A percentile compares a stretch with the other conserved stretches of the same genome.
Conservation (phyloP, 2,329 filamentous ascomycete species). For the Daldinia eschscholtzii region DNA sequence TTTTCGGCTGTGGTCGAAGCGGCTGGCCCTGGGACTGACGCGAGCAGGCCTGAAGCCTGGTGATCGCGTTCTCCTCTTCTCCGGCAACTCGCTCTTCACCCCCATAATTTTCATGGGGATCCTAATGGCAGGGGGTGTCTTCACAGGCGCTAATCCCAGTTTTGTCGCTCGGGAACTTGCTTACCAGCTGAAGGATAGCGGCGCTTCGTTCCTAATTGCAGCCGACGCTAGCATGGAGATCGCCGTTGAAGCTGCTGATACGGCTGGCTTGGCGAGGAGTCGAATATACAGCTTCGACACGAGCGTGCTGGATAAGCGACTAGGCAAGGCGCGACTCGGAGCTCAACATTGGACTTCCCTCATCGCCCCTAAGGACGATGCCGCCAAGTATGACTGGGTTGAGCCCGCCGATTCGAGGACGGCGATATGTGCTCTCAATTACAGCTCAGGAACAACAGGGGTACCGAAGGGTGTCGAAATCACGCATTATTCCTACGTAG, state of each 20-base stretch:
- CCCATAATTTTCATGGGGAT: conserved; percentile 78
- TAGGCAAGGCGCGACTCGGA: conserved; percentile 45
- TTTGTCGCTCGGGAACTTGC: conserved; percentile 79
- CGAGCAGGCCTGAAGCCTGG: conserved; percentile 73
- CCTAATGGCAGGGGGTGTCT: conserved; percentile 82
- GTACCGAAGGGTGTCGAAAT: conserved; percentile 88
- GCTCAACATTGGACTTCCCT: conserved; percentile 50
- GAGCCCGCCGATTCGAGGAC: conserved; percentile 64
- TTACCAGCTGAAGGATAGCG: conserved; percentile 80
- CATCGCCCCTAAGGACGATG: conserved; percentile 55
- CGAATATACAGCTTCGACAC: conserved; percentile 76
- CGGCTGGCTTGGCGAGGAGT: conserved; percentile 66
- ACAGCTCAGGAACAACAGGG: conserved; percentile 83
- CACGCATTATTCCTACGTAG: conserved; percentile 80
- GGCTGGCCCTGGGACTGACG: conserved; percentile 76
- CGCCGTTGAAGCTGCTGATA: conserved; percentile 73
- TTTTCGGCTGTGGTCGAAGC: conserved; percentile 78
- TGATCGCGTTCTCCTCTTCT: conserved; percentile 80
- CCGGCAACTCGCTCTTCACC: conserved; percentile 79
- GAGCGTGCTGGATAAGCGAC: conserved; percentile 55
- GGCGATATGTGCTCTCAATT: conserved; percentile 78
- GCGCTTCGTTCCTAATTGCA: conserved; percentile 75
- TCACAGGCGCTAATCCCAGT: conserved; percentile 79
- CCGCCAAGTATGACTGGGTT: conserved; percentile 72
- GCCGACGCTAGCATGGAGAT: conserved; percentile 70